Evolutionary conservation across 2,329 filamentous ascomycete genomes (phyloP).

Genomic region (Ophioceras dolichostomum): DNA sequence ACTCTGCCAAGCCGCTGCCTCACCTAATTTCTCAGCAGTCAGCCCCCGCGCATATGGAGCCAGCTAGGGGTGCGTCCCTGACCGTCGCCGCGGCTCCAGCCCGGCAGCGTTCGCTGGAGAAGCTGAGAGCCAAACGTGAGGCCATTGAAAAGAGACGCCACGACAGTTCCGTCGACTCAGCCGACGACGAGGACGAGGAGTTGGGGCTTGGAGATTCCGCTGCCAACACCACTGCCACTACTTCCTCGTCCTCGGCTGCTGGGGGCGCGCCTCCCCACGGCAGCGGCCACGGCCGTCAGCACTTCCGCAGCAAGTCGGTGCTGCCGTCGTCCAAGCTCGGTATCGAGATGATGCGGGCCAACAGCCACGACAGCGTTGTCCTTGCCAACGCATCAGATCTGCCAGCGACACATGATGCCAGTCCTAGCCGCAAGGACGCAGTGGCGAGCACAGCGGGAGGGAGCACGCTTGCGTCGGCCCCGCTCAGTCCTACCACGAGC

Average conservation of each 20-base stretch:
- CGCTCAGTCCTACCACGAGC: neutral
- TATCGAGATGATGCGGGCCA: slow-evolving; percentile 96
- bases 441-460: neutral
- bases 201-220: slow-evolving; percentile 39
- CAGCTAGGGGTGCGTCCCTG: neutral
- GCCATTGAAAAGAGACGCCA: slow-evolving; percentile 59
- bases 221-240: slow-evolving; percentile 17
- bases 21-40: slow-evolving; percentile 49
- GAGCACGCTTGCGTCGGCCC: neutral
- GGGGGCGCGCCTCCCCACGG: slow-evolving; percentile 7
- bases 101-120: slow-evolving; percentile 55
- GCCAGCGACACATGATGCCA: slow-evolving; percentile 35
- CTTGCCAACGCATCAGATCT: slow-evolving; percentile 32
- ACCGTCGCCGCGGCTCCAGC: slow-evolving; percentile 18
- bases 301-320: slow-evolving; percentile 41
- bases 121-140: slow-evolving; percentile 62
- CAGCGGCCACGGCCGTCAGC: slow-evolving; percentile 21
- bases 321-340: slow-evolving; percentile 79
- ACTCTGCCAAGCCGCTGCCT: slow-evolving; percentile 30
- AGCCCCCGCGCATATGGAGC: slow-evolving; percentile 49
- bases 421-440: slow-evolving; percentile 18
- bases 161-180: slow-evolving; percentile 70
- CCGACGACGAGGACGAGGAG: slow-evolving; percentile 92
- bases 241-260: slow-evolving; percentile 7
- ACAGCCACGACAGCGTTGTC: slow-evolving; percentile 74